Evolutionary conservation across 1,139 yeast genomes (phyloP).

Genomic region (Starmera stellimalicola): DNA sequence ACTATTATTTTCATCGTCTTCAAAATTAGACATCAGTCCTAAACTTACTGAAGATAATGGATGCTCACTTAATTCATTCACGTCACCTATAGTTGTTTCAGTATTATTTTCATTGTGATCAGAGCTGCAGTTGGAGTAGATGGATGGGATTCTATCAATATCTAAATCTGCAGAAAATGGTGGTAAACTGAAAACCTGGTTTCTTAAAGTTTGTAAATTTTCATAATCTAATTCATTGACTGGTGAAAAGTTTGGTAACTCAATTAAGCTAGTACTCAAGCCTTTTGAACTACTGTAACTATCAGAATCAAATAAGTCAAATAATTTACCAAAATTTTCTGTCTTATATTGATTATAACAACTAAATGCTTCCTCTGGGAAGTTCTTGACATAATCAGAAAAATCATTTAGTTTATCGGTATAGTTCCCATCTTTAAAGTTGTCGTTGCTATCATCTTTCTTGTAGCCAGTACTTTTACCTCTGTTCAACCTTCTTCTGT

Average conservation of each 20-base stretch:
- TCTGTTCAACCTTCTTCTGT: neutral
- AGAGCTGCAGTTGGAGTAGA: neutral
- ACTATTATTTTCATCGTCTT: neutral
- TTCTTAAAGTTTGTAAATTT: conserved; percentile 9
- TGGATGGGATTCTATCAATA: neutral
- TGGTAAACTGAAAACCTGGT: conserved; percentile 6
- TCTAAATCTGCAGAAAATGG: conserved; percentile 9
- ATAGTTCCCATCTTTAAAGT: too few species aligned
- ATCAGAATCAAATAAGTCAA: conserved; percentile 2
- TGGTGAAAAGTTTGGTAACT: conserved; percentile 9
- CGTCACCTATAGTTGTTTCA: neutral
- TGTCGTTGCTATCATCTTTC: too few species aligned
- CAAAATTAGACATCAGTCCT: neutral
- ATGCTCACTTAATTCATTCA: neutral
- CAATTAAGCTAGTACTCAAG: neutral
- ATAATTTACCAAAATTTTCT: conserved; percentile 3
- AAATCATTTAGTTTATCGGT: neutral
- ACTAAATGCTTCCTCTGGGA: conserved; percentile 7
- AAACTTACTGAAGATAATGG: neutral
- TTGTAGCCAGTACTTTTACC: too few species aligned
- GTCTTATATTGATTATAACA: conserved; percentile 12
- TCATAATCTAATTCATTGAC: conserved; percentile 12
- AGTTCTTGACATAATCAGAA: neutral
- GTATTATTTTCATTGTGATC: neutral
- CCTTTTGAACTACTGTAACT: neutral